Evolutionary conservation across 2,329 filamentous ascomycete species (phyloP).

Genomic region (Periconia macrospinosa): DNA sequence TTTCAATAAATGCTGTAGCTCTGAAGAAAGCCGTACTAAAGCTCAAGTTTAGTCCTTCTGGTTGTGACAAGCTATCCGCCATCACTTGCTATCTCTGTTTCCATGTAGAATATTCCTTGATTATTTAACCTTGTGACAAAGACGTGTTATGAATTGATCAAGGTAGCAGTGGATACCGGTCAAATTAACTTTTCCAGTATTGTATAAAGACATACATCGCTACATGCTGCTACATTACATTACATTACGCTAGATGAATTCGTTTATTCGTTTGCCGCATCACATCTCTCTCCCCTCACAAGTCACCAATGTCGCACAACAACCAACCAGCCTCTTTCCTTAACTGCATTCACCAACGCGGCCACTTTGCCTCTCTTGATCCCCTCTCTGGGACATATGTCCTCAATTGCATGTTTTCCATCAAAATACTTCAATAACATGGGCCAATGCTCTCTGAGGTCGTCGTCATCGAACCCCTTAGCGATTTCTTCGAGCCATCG

Average conservation of each 20-base stretch:
- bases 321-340: conserved; percentile 64
- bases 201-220: too few species aligned
- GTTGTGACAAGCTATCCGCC: too few species aligned
- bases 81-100: too few species aligned
- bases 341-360: conserved; percentile 63
- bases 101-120: too few species aligned
- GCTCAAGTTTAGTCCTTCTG: too few species aligned
- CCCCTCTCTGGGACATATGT: conserved; percentile 81
- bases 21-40: too few species aligned
- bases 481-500: conserved; percentile 61
- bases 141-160: too few species aligned
- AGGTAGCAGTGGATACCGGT: too few species aligned
- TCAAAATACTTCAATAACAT: conserved; percentile 84
- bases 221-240: not conserved
- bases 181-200: too few species aligned
- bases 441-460: conserved; percentile 69
- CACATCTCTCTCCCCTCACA: not conserved
- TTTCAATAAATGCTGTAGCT: too few species aligned
- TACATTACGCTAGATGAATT: not conserved
- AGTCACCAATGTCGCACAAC: conserved; percentile 44
- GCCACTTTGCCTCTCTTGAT: conserved; percentile 74
- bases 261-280: not conserved
- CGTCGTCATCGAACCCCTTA: conserved; percentile 38
- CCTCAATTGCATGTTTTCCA: conserved; percentile 80
- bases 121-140: too few species aligned